phyloP scores from a whole-genome alignment of 78 protist species.

The Paulinella micropora region DNA sequence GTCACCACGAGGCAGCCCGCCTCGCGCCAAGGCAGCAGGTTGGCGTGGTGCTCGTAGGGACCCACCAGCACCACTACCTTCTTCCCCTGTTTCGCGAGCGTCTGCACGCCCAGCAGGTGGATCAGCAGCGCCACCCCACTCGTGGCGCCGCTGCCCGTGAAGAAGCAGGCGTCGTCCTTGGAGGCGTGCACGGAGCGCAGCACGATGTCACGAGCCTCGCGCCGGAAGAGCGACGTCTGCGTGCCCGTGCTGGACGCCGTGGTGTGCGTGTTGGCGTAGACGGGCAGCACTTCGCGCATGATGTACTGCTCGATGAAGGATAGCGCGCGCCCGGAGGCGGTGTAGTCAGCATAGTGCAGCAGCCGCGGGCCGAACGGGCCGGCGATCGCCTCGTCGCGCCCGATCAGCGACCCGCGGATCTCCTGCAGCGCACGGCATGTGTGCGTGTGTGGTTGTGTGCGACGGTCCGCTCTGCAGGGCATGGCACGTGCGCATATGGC shows the following conservation, averaged over 20 bases:
- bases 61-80: constrained; percentile 63
- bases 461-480: background rate
- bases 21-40: constrained; percentile 82
- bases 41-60: constrained; percentile 78
- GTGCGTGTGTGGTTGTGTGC: background rate
- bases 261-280: constrained; percentile 80
- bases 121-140: background rate
- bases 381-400: background rate
- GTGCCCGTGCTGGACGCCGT: constrained; percentile 45
- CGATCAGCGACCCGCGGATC: constrained; percentile 10
- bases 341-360: constrained; percentile 48
- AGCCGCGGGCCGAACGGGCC: constrained; percentile 29
- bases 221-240: constrained; percentile 40
- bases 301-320: constrained; percentile 40
- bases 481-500: background rate
- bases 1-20: constrained; percentile 23
- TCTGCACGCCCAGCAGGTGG: background rate
- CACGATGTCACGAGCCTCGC: constrained; percentile 14
- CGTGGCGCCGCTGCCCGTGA: background rate
- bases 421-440: background rate
- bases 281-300: constrained; percentile 39
- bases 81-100: too few relatives aligned
- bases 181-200: background rate
- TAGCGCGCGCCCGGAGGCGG: constrained; percentile 59
- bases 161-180: background rate